Evolutionary conservation across 345 rosid genomes (phyloP).

Genomic region (Noccaea caerulescens): DNA sequence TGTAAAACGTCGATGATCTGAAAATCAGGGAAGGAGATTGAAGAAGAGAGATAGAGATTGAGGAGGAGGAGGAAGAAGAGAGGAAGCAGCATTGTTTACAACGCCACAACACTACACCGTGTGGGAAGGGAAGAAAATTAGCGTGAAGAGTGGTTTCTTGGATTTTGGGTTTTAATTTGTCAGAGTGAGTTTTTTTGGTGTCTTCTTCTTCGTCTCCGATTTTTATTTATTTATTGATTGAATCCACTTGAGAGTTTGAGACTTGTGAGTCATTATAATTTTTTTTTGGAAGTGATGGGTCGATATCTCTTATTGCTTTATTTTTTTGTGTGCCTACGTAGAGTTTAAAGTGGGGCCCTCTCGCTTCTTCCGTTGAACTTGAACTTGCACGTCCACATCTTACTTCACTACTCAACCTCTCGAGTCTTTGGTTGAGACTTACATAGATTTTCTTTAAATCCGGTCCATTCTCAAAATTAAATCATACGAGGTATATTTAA

Average conservation of each 20-base stretch:
- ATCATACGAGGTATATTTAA: too few species aligned
- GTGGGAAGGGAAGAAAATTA: neutral
- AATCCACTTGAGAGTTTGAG: conserved; percentile 14
- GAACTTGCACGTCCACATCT: conserved; percentile 18
- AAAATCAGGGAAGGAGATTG: conserved; percentile 44
- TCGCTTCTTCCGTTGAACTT: neutral
- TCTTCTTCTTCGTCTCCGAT: conserved; percentile 45
- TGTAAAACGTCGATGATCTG: conserved; percentile 42
- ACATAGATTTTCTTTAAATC: conserved; percentile 7
- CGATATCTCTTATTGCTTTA: conserved; percentile 34
- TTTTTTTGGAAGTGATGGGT: conserved; percentile 53
- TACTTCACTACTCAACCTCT: neutral
- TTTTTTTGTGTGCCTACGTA: conserved; percentile 31
- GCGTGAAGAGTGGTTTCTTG: conserved; percentile 34
- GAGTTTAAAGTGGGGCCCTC: conserved; percentile 6
- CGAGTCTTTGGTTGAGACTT: neutral
- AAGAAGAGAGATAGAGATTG: conserved; percentile 30
- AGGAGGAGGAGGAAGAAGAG: conserved; percentile 31
- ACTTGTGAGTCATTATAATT: conserved; percentile 42
- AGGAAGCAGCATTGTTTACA: conserved; percentile 46
- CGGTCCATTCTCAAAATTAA: neutral
- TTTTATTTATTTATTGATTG: neutral
- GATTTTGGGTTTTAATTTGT: conserved; percentile 45
- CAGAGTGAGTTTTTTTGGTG: conserved; percentile 37
- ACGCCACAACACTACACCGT: conserved; percentile 35